Evolutionary conservation across 2,329 filamentous ascomycete genomes (phyloP), one percentile per base, ranked within the genome.

Genomic region (Verticillium zaregamsianum): DNA sequence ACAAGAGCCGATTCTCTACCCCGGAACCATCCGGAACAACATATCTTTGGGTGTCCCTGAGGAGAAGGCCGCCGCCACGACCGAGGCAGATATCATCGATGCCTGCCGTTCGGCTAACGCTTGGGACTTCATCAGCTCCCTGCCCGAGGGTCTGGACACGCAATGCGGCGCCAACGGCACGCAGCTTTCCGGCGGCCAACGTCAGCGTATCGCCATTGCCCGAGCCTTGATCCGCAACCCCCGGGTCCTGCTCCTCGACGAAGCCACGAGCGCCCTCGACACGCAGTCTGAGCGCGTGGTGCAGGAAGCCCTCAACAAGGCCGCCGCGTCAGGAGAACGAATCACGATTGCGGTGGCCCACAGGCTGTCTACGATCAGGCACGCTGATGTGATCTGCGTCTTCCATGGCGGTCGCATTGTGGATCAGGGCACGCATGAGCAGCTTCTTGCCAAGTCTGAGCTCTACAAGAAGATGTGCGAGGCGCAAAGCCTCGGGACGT

Each of bases 301-400:
- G 12, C 71, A 87, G 68, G 73, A 70, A 3, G 82, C 83, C 0
- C 77, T 88, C 61, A 80, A 85, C 70, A 74, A 69, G 59, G 78
- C 76, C 0, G 74, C 69, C 0, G 74, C 68, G 3, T 59, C 63
- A 71, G 66, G 60, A 71, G 79, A 62, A 61, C 72, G 71, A 57
- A 80, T 86, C 0, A 89, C 86, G 0, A 78, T 90, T 15, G 86
- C 86, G 6, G 86, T 90, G 2, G 87, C 88, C 1, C 88, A 90
- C 71, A 79, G 87, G 9, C 68, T 80, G 7, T 77, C 85, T 39
- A 79, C 77, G 0, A 49, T 66, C 17, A 61, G 84, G 66, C 79
- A 86, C 61, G 83, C 83, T 0, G 82, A 88, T 69, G 71, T 78
- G 2, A 89, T 88, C 40, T 86, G 82, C 65, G 84, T 88, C 0